Base-by-base conservation (phyloP, 164 flowering plant species). In the Berberis thunbergii region DNA sequence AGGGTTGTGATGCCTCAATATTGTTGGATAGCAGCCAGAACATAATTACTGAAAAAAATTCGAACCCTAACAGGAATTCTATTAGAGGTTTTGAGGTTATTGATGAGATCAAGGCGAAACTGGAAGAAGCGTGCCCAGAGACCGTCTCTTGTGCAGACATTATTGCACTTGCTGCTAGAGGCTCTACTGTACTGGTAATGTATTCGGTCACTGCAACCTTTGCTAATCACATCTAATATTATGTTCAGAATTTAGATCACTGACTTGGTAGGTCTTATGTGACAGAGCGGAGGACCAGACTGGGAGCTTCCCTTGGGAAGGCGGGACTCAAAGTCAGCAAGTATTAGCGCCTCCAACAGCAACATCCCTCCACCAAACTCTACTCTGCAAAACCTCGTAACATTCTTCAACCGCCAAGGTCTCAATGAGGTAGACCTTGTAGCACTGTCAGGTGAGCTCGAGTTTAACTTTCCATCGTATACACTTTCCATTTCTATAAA, bases 221-320 rank as follows among this genome's bases (percentile, higher is more conserved):
- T 48, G 50, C 4, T 48, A 48, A 6, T 48, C 10, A 48, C 7
- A 7, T 6, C 2, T 48, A 6, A 11, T 48, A 2, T 2, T 48
- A 6, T 48, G 50, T 7, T 48, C 50, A 6, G 50, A 6, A 48
- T 48, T 6, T 48, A 13, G 11, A 64, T 10, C 4, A 60, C 39
- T 3, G 72, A 69, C 38, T 64, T 67, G 48, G 40, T 8, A 8
- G 49, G 64, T 54, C n/a, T 76, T 39, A 9, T 69, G 46, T 42
- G 54, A 62, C 79, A 90, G 97, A 90, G 88, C 59, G 96, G 94
- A 8, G 96, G 96, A 57, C 96, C 97, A 0, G 41, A 67, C 55
- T 93, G 96, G 97, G 89, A 81, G 68, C 80, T 93, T 53, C 96
- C 97, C 69, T 53, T 93, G 42, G 98, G 98, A 68, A 88, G 98